Conservation (phyloP, 768 basidiomycete species). For the Phlebiopsis flavidoalba region DNA sequence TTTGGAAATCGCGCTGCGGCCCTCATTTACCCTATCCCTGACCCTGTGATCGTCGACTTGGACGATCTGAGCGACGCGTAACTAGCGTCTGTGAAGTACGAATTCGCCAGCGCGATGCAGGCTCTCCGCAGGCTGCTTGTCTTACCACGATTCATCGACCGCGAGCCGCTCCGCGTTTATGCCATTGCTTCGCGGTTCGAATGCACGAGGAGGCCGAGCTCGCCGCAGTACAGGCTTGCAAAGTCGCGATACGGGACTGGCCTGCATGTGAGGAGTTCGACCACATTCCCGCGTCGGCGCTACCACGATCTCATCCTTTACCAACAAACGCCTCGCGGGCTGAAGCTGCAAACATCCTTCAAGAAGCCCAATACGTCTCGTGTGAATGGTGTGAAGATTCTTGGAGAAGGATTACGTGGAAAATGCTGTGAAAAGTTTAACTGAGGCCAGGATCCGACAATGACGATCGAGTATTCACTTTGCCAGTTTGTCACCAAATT, state of each 20-base stretch:
- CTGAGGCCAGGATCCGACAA: too few relatives aligned
- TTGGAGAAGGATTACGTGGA: too few relatives aligned
- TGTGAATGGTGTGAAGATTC: neutral
- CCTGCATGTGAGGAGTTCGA: constrained; percentile 59
- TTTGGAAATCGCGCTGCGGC: constrained; percentile 47
- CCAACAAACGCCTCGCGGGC: constrained; percentile 48
- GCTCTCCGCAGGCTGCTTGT: constrained; percentile 49
- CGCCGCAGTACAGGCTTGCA: constrained; percentile 56
- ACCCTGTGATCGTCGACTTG: constrained; percentile 46
- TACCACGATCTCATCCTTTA: constrained; percentile 62
- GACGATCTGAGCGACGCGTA: constrained; percentile 50
- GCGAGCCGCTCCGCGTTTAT: constrained; percentile 57
- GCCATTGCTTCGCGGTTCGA: constrained; percentile 65
- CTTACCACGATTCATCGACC: constrained; percentile 42
- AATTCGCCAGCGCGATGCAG: constrained; percentile 42
- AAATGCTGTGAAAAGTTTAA: neutral
- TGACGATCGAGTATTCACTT: too few relatives aligned
- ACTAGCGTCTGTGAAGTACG: constrained; percentile 58
- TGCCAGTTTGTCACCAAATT: too few relatives aligned
- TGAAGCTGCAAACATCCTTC: constrained; percentile 43
- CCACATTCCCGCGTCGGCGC: constrained; percentile 57
- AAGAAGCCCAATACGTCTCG: constrained; percentile 7
- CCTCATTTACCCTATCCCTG: constrained; percentile 57
- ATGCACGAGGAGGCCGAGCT: constrained; percentile 57
- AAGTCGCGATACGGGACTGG: constrained; percentile 47